A percentile compares a stretch with the other conserved stretches of the same genome.
Evolutionary conservation across 345 rosid species (phyloP).

Genomic region (Clarkia xantiana): DNA sequence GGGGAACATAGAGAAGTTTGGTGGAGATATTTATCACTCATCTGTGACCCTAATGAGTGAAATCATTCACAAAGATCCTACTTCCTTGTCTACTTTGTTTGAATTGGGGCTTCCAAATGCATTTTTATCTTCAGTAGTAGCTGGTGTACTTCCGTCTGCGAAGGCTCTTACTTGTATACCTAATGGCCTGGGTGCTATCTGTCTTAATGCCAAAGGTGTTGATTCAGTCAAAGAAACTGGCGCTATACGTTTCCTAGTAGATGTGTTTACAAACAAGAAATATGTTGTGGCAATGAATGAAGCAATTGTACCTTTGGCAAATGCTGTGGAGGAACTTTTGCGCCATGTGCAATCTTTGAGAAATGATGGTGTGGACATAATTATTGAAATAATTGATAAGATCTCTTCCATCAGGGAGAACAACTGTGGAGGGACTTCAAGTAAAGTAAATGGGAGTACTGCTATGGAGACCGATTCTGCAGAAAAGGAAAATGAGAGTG

Average conservation of each 20-base stretch:
- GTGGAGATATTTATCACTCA: constrained; percentile 84
- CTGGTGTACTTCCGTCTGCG: constrained; percentile 80
- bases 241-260: constrained; percentile 67
- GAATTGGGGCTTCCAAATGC: constrained; percentile 90
- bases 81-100: constrained; percentile 58
- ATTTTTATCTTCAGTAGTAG: constrained; percentile 71
- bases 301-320: constrained; percentile 84
- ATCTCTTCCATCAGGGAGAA: constrained; percentile 52
- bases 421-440: constrained; percentile 31
- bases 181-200: constrained; percentile 86
- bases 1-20: constrained; percentile 65
- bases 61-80: constrained; percentile 91
- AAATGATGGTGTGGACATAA: constrained; percentile 74
- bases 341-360: constrained; percentile 86
- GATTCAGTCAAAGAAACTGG: constrained; percentile 82
- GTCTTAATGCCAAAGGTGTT: constrained; percentile 82
- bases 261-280: constrained; percentile 74
- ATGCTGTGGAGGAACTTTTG: constrained; percentile 92
- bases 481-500: constrained; percentile 36
- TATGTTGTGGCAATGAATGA: constrained; percentile 85
- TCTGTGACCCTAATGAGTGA: constrained; percentile 98
- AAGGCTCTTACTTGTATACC: constrained; percentile 93
- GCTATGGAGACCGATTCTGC: constrained; percentile 90
- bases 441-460: constrained; percentile 32
- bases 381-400: constrained; percentile 72